Base-by-base conservation (phyloP, 2,329 filamentous ascomycete genomes). In the Neoscytalidium dimidiatum region DNA sequence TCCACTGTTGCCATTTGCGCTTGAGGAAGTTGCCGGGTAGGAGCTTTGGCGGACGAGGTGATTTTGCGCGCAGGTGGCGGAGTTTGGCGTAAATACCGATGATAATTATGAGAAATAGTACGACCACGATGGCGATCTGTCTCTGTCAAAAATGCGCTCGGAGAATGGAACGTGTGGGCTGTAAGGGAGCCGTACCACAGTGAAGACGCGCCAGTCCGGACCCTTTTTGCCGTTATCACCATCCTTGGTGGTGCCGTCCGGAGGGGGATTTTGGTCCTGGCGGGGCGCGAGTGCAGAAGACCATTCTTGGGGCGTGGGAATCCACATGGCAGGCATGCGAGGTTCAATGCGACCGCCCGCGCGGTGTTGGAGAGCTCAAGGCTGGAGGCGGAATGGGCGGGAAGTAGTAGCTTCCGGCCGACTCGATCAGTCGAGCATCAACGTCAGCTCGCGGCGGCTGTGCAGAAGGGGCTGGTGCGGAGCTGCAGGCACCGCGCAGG, bases 1-100 rank as follows among this genome's bases (percentile, higher is more conserved):
- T 69, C 74, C 73, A 77, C 65, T 65, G 67, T 46, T 68, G 69
- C 74, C 74, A 77, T 67, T 69, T 73, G 28, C 68, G 67, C 66
- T 76, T 75, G 26, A 77, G 68, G 29, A 64, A 58, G 31, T 64
- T 57, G 31, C 62, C 62, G 5, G 51, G 51, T 4, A 38, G 23
- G 11, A 48, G 17, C 51, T 58, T 64, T 8, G 51, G 51, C 19
- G 62, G 41, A 58, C 41, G 62, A 28, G 44, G 26, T 7, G 62
- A 57, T 29, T 64, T 64, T 38, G 51, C 33, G 11, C 63, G 63
- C 43, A 65, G 52, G 1, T 28, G 31, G 19, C 63, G 63, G 35
- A 65, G 52, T 23, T 60, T 51, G 26, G 41, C n/a, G 23, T 60
- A 65, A 28, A 61, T 61, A 17, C 52, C 52, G 53, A 61, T 31